These are phyloP conservation scores for Hericium rajendrae DNA, from an alignment of 768 basidiomycete genomes.

Conservation along the genomic window DNA sequence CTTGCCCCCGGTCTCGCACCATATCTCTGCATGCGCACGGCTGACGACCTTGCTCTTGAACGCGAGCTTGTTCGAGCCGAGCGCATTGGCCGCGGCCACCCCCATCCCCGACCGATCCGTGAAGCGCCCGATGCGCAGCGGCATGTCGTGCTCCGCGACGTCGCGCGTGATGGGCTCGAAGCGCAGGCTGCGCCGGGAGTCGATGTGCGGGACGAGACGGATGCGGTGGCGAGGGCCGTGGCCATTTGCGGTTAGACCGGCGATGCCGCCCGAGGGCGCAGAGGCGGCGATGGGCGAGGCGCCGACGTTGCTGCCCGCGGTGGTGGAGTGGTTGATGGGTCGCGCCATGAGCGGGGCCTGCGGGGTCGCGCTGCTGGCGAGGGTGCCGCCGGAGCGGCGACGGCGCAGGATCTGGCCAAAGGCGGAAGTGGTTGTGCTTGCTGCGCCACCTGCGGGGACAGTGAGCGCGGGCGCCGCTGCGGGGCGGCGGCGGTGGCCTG, in stretches of 20 bases:
- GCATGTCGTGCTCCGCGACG: conserved; percentile 54
- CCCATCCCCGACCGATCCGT: conserved; percentile 75
- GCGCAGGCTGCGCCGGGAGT: conserved; percentile 76
- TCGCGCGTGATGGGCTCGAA: conserved; percentile 92
- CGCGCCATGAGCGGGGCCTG: conserved; percentile 18
- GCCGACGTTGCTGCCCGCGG: not conserved
- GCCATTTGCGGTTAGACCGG: conserved; percentile 7
- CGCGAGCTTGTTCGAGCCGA: conserved; percentile 76
- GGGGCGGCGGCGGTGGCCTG: conserved; percentile 30
- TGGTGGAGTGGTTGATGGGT: not conserved
- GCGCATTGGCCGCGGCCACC: conserved; percentile 54
- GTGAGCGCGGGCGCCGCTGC: conserved; percentile 25
- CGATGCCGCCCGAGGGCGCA: conserved; percentile 15
- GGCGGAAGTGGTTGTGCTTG: not conserved
- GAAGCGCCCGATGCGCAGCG: conserved; percentile 88
- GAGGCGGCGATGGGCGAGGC: conserved; percentile 11
- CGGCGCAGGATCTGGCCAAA: conserved; percentile 58
- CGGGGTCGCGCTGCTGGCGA: conserved; percentile 23
- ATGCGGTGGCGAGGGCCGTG: conserved; percentile 52
- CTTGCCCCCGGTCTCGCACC: conserved; percentile 57
- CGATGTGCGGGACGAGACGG: conserved; percentile 91
- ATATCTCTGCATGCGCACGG: conserved; percentile 90
- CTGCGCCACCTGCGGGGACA: conserved; percentile 25
- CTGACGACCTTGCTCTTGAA: conserved; percentile 96
- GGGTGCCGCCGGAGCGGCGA: conserved; percentile 53